Evolutionary conservation across 257 asterid genomes (phyloP).

Genomic region (Perilla frutescens): DNA sequence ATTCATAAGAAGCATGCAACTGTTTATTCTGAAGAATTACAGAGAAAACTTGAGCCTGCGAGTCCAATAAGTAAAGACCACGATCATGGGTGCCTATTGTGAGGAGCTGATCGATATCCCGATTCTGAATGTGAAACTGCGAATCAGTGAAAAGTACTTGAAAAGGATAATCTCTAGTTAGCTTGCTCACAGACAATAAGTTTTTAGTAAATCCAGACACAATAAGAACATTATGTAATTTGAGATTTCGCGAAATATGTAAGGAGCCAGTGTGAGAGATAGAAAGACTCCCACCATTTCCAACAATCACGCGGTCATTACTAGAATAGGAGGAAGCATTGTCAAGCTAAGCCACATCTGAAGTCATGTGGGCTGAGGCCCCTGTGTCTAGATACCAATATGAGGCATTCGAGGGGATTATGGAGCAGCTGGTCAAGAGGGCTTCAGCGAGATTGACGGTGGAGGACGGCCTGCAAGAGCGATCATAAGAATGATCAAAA

Average conservation of each 20-base stretch:
- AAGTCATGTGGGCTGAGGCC: not conserved
- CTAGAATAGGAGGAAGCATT: not conserved
- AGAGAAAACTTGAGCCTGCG: not conserved
- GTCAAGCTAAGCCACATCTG: not conserved
- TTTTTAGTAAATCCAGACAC: not conserved
- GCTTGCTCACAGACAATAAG: not conserved
- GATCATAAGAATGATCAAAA: not conserved
- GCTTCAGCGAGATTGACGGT: not conserved
- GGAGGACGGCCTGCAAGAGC: not conserved
- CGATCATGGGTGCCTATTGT: not conserved
- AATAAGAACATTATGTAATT: no score
- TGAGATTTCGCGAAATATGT: not conserved
- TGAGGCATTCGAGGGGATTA: not conserved
- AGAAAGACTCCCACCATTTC: not conserved
- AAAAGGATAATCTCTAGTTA: not conserved
- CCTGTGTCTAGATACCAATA: not conserved
- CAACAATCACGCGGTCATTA: not conserved
- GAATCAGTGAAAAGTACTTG: not conserved
- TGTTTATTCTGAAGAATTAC: no score
- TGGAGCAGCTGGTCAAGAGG: not conserved
- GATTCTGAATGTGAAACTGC: not conserved
- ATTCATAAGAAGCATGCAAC: not conserved
- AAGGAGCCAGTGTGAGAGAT: not conserved
- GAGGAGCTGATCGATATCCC: not conserved
- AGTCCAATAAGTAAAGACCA: not conserved